phyloP scores from a whole-genome alignment of 768 basidiomycete species.

The Dentipellis sp. region DNA sequence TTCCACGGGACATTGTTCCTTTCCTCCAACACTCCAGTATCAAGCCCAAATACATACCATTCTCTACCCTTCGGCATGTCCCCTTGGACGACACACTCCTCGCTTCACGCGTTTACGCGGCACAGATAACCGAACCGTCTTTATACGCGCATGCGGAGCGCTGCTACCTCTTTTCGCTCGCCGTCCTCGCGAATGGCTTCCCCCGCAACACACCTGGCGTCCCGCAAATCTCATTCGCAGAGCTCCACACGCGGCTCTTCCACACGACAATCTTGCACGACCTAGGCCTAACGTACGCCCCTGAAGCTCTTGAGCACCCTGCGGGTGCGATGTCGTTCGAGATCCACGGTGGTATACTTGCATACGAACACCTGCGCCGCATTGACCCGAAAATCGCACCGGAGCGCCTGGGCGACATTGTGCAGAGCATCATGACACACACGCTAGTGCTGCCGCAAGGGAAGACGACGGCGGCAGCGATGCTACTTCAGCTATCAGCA shows the following conservation, averaged over 20 bases:
- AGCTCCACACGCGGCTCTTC: not conserved
- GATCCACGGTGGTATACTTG: not conserved
- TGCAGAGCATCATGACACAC: not conserved
- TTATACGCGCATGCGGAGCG: not conserved
- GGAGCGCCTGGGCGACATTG: not conserved
- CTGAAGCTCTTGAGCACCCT: not conserved
- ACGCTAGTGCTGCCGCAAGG: not conserved
- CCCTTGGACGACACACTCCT: not conserved
- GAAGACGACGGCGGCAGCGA: not conserved
- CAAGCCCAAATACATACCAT: not conserved
- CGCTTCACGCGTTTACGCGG: not conserved
- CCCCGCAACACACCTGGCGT: not conserved
- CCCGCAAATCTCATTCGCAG: not conserved
- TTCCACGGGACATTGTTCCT: not conserved
- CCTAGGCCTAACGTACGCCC: not conserved
- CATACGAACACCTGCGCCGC: not conserved
- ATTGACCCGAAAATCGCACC: not conserved
- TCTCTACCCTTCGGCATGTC: not conserved
- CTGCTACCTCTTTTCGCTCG: not conserved
- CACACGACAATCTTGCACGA: not conserved
- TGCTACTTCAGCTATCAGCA: not conserved
- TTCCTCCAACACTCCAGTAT: not conserved
- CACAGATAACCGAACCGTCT: not conserved
- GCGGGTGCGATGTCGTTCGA: not conserved
- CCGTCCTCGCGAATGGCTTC: not conserved